These are phyloP conservation scores for Sinapis alba DNA, from an alignment of 441 rosid genomes.

Conservation along the genomic window DNA sequence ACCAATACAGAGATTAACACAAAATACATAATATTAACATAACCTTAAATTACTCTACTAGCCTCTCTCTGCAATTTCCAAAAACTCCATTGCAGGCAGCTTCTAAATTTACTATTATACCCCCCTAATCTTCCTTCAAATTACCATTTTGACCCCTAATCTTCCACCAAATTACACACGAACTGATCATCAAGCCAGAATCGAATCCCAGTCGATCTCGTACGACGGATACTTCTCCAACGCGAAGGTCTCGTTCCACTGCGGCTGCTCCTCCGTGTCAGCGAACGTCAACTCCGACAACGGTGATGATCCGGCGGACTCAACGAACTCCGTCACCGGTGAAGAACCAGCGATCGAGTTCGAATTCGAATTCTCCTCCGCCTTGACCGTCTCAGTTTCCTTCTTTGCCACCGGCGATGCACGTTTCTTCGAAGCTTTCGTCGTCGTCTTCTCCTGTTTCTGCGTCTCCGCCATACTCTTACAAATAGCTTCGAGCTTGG, in stretches of 20 bases:
- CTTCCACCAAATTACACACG: background rate
- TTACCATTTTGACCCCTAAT: background rate
- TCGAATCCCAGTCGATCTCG: slow-evolving; percentile 68
- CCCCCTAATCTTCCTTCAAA: slow-evolving; percentile 19
- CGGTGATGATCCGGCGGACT: slow-evolving; percentile 58
- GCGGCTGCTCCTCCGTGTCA: slow-evolving; percentile 43
- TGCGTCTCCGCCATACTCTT: slow-evolving; percentile 55
- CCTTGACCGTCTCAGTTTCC: slow-evolving; percentile 40
- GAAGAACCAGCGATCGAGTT: slow-evolving; percentile 38
- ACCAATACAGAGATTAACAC: slow-evolving; percentile 36
- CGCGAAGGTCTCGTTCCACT: slow-evolving; percentile 51
- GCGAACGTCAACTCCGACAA: slow-evolving; percentile 52
- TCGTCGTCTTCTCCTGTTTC: slow-evolving; percentile 50
- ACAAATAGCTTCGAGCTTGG: slow-evolving; percentile 68
- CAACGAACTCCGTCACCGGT: slow-evolving; percentile 48
- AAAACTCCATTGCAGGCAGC: slow-evolving; percentile 59
- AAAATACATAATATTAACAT: slow-evolving; percentile 16
- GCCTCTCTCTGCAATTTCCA: slow-evolving; percentile 52
- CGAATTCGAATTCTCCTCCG: slow-evolving; percentile 44
- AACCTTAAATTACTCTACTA: slow-evolving; percentile 10
- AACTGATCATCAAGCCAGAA: slow-evolving; percentile 23
- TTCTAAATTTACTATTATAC: background rate
- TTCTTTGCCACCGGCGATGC: slow-evolving; percentile 11
- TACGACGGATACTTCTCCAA: slow-evolving; percentile 62
- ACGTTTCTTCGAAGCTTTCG: slow-evolving; percentile 41